Base-by-base conservation (phyloP, 306 rosid species). In the Hippophae tibetana region DNA sequence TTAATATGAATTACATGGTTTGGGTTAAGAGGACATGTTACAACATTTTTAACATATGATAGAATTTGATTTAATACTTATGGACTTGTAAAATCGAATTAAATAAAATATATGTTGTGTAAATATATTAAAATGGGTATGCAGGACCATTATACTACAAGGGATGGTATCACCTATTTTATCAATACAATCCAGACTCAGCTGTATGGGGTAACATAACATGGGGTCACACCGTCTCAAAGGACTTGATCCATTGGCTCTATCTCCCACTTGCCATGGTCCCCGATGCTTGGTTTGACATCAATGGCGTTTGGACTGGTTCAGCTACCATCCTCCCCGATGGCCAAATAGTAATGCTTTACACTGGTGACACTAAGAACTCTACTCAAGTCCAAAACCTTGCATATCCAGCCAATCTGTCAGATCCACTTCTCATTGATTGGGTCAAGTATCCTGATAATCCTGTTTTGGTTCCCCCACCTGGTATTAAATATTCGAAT, bases 101-200 rank as follows among this genome's bases (percentile, higher is more conserved):
- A 18, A 18, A 18, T 18, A 18, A 18, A 18, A 18, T 18, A 18
- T 18, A 18, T 18, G 23, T 18, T 18, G 23, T 18, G 23, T 18
- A 18, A 18, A 18, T 18, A 18, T 18, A 18, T 31, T 42, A 6
- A 6, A 18, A 31, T 31, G 40, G 38, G 3, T 57, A 23, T 67
- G 64, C 65, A 89, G 97, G 87, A 55, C 97, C 97, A 57, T 43
- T 89, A 70, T 84, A 44, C 52, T 47, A 89, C 78, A 78, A 23
- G 50, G 97, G 89, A 1, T 86, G 89, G 89, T 89, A 89, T 70
- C 97, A 89, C 75, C 74, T 89, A 9, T 89, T 89, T 63, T 89
- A 89, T 61, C 95, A 89, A 61, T 89, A 89, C 82, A 89, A 86
- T 23, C 93, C 89, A 5, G 81, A 84, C 43, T 89, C 95, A 7